Evolutionary conservation across 140 eudicot species (phyloP).

Genomic region (Senecio squalidus): DNA sequence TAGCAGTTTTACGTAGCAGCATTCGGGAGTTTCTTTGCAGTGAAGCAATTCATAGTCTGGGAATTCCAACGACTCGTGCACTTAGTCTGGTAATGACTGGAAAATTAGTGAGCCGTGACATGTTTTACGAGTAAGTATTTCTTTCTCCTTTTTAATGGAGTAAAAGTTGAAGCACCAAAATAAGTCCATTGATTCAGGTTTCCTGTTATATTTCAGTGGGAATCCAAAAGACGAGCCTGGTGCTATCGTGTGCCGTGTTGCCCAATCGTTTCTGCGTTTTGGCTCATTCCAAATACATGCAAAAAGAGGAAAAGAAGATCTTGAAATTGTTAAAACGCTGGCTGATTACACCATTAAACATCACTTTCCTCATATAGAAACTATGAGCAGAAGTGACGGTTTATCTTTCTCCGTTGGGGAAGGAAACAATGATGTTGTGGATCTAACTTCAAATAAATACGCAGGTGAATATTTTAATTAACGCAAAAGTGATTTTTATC

Average conservation of each 20-base stretch:
- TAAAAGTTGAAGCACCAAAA: background rate
- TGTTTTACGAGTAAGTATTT: slow-evolving; percentile 85
- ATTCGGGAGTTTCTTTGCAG: slow-evolving; percentile 90
- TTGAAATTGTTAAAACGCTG: slow-evolving; percentile 58
- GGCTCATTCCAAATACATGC: slow-evolving; percentile 94
- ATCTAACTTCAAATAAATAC: slow-evolving; percentile 86
- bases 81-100: slow-evolving; percentile 79
- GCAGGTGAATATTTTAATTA: slow-evolving; percentile 49
- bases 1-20: slow-evolving; percentile 87
- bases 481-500: background rate
- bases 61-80: slow-evolving; percentile 92
- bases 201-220: slow-evolving; percentile 47
- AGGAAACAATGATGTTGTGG: slow-evolving; percentile 53
- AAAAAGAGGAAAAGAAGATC: slow-evolving; percentile 74
- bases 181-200: background rate
- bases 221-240: slow-evolving; percentile 98
- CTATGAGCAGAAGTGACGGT: slow-evolving; percentile 55
- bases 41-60: slow-evolving; percentile 81
- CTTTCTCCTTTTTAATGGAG: background rate
- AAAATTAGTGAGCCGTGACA: slow-evolving; percentile 70
- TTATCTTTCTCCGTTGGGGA: slow-evolving; percentile 72
- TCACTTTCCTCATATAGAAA: slow-evolving; percentile 86
- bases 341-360: slow-evolving; percentile 83
- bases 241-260: slow-evolving; percentile 90
- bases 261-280: slow-evolving; percentile 88